Base-by-base conservation (phyloP, 352 stramenopile genomes). In the Phytophthora aleatoria region DNA sequence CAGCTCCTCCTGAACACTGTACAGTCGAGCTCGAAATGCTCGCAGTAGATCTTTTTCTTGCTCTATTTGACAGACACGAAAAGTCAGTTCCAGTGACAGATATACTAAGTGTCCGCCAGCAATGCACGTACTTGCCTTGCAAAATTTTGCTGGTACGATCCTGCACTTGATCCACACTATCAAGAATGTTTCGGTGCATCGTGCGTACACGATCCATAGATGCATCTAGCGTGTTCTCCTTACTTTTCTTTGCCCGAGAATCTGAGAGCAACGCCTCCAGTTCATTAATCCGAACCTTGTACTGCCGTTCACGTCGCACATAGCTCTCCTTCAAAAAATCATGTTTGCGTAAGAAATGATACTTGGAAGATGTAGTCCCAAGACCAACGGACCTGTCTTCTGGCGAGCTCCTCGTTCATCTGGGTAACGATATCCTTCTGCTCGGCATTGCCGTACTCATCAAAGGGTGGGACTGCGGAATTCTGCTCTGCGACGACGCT, bases 1-100 rank as follows among this genome's bases (percentile, higher is more conserved):
- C 33, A 98, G 79, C 61, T 98, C 92, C 49, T 93, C 90, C 55
- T 98, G 90, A 5, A 97, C 91, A 58, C 95, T 96, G 64, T 97
- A 97, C 30, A 98, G 76, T 31, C 91, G 68, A n/a, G 89, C 90
- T 45, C 89, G 81, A 62, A 97, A 98, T 31, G 91, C 89, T 30
- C 87, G 75, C 27, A 98, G 70, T 27, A 98, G 60, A 74, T 98
- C 92, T 41, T 92, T 94, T 57, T 97, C 92, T 66, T 97, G 89
- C 59, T 97, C 91, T 77, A 49, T 36, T 36, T 36, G 31, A 36
- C 11, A 12, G 11, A 36, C 6, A 52, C 15, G 10, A 44, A 31
- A 30, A 52, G 13, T 54, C 43, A 56, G 45, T 42, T 49, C 39
- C 31, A 15, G 5, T 27, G 13, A 11, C 35, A 57, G 30, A 11